Base-by-base conservation (phyloP, 1,139 yeast species). In the Blastobotrys niveus region DNA sequence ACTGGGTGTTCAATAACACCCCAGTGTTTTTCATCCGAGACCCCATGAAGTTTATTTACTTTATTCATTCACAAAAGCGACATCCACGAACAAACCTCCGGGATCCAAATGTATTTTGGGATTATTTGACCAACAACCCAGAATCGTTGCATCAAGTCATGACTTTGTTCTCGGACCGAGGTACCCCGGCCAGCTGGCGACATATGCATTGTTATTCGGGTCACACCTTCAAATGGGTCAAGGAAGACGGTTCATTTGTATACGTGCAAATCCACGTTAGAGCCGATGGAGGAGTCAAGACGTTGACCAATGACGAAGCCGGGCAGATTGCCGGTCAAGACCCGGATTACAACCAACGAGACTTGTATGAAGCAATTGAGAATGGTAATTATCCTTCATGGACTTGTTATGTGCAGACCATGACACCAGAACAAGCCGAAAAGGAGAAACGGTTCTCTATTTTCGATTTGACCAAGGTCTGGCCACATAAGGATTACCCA, bases 1-100 rank as follows among this genome's bases (percentile, higher is more conserved):
- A 84, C 70, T 79, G 83, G 71, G 95, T 84, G 32, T 82, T 79
- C 72, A 85, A 83, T 73, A 84, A 84, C 72, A 85, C 94, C 36
- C 95, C 95, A 25, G 77, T 85, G 45, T 84, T 84, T 67, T 84
- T 84, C 69, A 71, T 84, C 54, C 77, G 94, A 62, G 89, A 85
- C 65, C 91, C 93, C 49, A 73, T 82, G 45, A 82, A 85, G 72
- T 85, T 85, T 71, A 91, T 93, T 40, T 81, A 80, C 66, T 84
- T 85, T 61, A 83, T 85, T 59, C 94, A 85, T 72, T 82, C 94
- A 8, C 80, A 82, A 64, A 82, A 81, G 76, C 76, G 89, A 62
- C 77, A 82, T 68, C 93, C 93, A 36, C 78, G 81, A 66, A 83
- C 91, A 38, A 82, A 83, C 65, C 70, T 82, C 64, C 82, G 82